These are phyloP conservation scores for Exutisphaerella laricina DNA, from an alignment of 2,329 filamentous ascomycete genomes.

Conservation along the genomic window DNA sequence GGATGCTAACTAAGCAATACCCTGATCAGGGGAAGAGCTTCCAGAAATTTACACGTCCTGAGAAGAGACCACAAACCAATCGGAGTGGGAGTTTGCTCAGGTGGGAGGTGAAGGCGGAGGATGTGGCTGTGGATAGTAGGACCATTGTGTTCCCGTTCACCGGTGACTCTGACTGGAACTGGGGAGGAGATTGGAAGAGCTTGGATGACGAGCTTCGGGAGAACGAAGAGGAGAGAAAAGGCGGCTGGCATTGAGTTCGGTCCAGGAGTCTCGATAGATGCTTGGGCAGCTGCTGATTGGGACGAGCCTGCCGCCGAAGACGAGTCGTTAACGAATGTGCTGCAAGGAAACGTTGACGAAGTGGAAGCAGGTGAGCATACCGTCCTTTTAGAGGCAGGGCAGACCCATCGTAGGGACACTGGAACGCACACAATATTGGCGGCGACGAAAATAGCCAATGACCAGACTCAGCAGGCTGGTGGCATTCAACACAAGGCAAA, in stretches of 20 bases:
- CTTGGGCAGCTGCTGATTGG: no score
- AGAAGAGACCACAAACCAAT: constrained; percentile 10
- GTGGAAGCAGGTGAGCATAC: no score
- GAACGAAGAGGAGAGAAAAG: constrained; percentile 10
- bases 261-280: no score
- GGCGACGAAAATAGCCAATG: no score
- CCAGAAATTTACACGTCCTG: constrained; percentile 11
- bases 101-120: constrained; percentile 22
- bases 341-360: no score
- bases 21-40: constrained; percentile 9
- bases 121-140: constrained; percentile 16
- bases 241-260: constrained; percentile 8
- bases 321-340: no score
- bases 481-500: no score
- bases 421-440: no score
- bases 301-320: no score
- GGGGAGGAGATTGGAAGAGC: constrained; percentile 7
- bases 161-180: constrained; percentile 3
- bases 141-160: neutral
- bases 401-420: no score
- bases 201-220: constrained; percentile 18
- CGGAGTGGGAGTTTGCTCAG: constrained; percentile 16
- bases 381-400: no score
- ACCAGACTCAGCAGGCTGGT: no score
- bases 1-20: constrained; percentile 7